Evolutionary conservation across 2,329 filamentous ascomycete species (phyloP).

Genomic region (Didymella exigua): DNA sequence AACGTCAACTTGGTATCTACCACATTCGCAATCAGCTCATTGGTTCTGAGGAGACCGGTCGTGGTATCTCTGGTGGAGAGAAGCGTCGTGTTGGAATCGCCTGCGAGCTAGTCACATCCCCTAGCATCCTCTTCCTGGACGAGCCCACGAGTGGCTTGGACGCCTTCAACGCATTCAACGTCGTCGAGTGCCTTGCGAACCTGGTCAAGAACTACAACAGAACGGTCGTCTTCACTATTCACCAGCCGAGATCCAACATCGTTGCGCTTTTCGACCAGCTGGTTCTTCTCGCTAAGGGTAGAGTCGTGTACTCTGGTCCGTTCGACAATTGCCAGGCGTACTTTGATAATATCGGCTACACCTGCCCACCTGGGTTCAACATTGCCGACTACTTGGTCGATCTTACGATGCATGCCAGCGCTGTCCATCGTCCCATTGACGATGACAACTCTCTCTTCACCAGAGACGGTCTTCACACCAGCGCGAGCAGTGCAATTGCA

Average conservation of each 20-base stretch:
- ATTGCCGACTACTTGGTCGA: constrained; percentile 98
- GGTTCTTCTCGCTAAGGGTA: constrained; percentile 86
- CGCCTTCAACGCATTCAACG: constrained; percentile 97
- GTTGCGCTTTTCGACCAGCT: constrained; percentile 95
- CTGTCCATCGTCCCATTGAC: constrained; percentile 59
- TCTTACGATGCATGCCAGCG: constrained; percentile 91
- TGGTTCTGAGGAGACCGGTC: constrained; percentile 91
- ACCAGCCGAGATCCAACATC: constrained; percentile 97
- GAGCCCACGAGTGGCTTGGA: constrained; percentile 96
- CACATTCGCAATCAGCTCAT: constrained; percentile 95
- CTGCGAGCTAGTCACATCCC: constrained; percentile 95
- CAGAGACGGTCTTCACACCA: constrained; percentile 68
- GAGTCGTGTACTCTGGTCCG: constrained; percentile 90
- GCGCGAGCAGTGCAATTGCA: constrained; percentile 83
- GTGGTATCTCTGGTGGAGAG: constrained; percentile 95
- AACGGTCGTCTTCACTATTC: constrained; percentile 97
- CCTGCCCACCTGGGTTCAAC: constrained; percentile 95
- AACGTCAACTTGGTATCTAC: constrained; percentile 92
- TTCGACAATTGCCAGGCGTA: constrained; percentile 88
- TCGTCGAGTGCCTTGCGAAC: constrained; percentile 92
- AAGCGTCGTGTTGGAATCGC: constrained; percentile 96
- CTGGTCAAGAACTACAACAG: constrained; percentile 95
- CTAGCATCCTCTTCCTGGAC: constrained; percentile 94
- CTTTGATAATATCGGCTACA: constrained; percentile 89
- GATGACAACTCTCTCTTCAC: constrained; percentile 65